Base-by-base conservation (phyloP, 1,139 yeast genomes). In the Protomyces lactucae-debilis region DNA sequence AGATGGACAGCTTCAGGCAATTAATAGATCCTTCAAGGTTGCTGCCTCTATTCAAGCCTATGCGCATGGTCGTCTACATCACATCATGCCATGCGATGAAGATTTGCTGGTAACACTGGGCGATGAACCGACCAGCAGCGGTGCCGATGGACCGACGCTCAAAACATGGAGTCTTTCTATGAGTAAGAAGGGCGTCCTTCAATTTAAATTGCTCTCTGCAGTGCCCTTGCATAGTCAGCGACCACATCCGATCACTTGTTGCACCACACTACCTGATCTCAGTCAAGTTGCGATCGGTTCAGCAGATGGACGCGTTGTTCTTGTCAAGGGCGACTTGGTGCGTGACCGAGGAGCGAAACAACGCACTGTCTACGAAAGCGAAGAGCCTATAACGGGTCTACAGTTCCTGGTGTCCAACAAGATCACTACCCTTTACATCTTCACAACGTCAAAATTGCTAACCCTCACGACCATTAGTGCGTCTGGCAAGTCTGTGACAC, bases 311-410 rank as follows among this genome's bases (percentile, higher is more conserved):
- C 81, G 85, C 35, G 93, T 92, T 1, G 78, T 92, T 5, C 77
- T 92, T 3, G 83, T 92, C 0, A 76, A 98, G 67, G 99, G 99
- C 5, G 99, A 93, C 73, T 76, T 95, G 55, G 71, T 88, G 1
- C 83, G 93, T 69, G 99, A 95, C 72, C 77, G 97, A 66, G 99
- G 99, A 0, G 85, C 96, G 3, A 83, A 93, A 68, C 98, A 92
- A 72, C 78, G 98, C 43, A 75, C 87, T 0, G 84, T 92, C 0
- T 89, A 85, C 71, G 88, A 87, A 68, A 81, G 85, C 18, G 76
- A 77, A 35, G 95, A 89, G 61, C 96, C 98, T 0, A 81, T 95
- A 32, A 92, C 99, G 0, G 88, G 91, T 0, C 76, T 93, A 1
- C 79, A 82, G 45, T 83, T 87, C 69, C 78, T 79, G 66, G 82